A percentile compares a stretch with the other conserved stretches of the same genome.
These are phyloP conservation scores for Leccinum barrowsii DNA, from an alignment of 768 basidiomycete genomes.

Conservation along the genomic window DNA sequence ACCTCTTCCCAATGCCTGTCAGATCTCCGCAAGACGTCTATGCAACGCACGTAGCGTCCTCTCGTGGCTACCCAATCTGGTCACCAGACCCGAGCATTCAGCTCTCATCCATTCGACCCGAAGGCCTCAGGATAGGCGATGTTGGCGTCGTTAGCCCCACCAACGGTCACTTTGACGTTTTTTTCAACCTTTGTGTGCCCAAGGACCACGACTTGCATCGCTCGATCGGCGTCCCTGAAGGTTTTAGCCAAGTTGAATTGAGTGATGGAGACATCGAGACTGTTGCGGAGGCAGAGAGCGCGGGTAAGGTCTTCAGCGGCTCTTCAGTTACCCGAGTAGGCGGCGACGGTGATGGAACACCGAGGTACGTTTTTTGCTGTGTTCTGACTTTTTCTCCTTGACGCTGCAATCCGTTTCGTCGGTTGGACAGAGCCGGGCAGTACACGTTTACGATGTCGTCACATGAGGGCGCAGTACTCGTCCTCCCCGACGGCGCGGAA, in stretches of 20 bases:
- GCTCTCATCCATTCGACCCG: conserved; percentile 24
- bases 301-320: conserved; percentile 6
- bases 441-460: conserved; percentile 18
- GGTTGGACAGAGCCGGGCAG: conserved; percentile 3
- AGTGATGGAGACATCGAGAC: conserved; percentile 16
- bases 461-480: conserved; percentile 30
- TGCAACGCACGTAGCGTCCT: conserved; percentile 20
- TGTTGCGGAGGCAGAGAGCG: conserved; percentile 6
- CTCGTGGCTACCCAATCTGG: conserved; percentile 37
- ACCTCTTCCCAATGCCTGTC: conserved; percentile 16
- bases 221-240: conserved; percentile 24
- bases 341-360: neutral
- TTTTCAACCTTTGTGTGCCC: conserved; percentile 38
- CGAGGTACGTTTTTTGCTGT: neutral
- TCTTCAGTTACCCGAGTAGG: conserved; percentile 15
- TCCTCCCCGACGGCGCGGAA: conserved; percentile 34
- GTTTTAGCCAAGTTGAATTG: conserved; percentile 26
- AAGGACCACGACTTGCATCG: conserved; percentile 26
- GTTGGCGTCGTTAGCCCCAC: conserved; percentile 35
- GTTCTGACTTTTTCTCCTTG: neutral
- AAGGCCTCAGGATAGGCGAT: conserved; percentile 37
- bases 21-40: conserved; percentile 26
- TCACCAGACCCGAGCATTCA: conserved; percentile 30
- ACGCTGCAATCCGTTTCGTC: neutral
- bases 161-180: conserved; percentile 35